Evolutionary conservation across 2,329 filamentous ascomycete species (phyloP), one percentile per base, ranked within the genome.

Genomic region (Rosellinia necatrix): DNA sequence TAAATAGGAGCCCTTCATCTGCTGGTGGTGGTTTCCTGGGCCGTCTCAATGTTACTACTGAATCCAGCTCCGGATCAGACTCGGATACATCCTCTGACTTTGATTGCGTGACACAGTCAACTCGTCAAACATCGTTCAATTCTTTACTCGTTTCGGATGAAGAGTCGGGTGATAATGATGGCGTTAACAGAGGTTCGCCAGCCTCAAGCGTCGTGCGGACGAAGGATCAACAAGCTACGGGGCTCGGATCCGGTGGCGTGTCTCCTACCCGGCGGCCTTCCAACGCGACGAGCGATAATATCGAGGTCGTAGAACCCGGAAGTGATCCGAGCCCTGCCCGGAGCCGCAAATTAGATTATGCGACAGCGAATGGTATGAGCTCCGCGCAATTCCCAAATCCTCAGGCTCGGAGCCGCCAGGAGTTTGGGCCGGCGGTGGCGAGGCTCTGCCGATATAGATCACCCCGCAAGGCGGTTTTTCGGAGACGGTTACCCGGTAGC

Each of bases 391-490:
- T 13, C 21, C 9, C 34, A 9, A 42, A 53, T 15, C 7, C 15
- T 10, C 30, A 29, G 2, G 5, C 9, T 17, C 17, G 17, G 25
- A 24, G 15, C 17, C 40, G 49, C 17, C 49, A 25, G 29, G 58
- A 55, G 30, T 52, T 55, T 27, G 32, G 47, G 12, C 50, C 37
- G n/a, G 48, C 48, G n/a, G 40, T 55, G 22, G 51, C 42, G 22
- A 55, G 44, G 24, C 48, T 60, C 24, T 58, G 49, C 30, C 50
- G 42, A 13, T 46, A 54, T 19, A 52, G 29, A 37, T 42, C 38
- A 12, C 59, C 56, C 19, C 49, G 30, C 12, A 55, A 48, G 40
- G 37, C 49, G 8, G 30, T 29, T 10, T 41, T 49, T 9, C 32
- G 34, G 19, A 56, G 30, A 22, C 51, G 50, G 15, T 25, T 37